phyloP scores from a whole-genome alignment of 352 stramenopile species.

The Phytopythium aichiense region DNA sequence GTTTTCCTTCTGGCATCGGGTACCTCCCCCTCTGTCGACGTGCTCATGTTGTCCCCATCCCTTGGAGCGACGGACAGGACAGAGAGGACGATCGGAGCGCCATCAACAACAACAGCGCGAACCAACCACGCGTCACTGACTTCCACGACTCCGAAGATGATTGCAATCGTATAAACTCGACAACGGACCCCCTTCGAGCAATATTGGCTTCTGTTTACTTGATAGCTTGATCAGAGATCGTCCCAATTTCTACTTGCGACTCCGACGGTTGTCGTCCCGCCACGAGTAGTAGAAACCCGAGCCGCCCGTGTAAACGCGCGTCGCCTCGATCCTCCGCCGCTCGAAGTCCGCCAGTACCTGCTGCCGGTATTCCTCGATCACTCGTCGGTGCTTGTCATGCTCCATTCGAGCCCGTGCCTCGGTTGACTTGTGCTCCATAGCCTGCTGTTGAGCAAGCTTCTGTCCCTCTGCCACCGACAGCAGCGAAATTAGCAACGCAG shows the following conservation, averaged over 20 bases:
- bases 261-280: neutral
- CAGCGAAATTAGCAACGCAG: neutral
- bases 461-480: neutral
- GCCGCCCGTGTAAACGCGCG: neutral
- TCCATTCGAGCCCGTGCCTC: neutral
- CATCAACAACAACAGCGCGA: neutral
- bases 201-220: neutral
- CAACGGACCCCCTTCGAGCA: neutral
- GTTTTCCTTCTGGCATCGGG: conserved; percentile 34
- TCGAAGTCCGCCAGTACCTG: neutral
- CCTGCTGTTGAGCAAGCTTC: neutral
- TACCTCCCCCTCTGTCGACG: conserved; percentile 24
- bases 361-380: neutral
- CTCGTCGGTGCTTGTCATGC: neutral
- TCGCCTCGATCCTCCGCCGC: neutral
- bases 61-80: neutral
- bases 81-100: neutral
- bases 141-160: neutral
- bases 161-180: neutral
- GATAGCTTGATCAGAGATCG: neutral
- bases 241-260: neutral
- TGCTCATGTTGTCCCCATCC: conserved; percentile 28
- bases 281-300: neutral
- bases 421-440: neutral
- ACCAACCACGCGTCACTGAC: neutral